Evolutionary conservation across 2,329 filamentous ascomycete genomes (phyloP).

Genomic region (Fusarium duplospermum): DNA sequence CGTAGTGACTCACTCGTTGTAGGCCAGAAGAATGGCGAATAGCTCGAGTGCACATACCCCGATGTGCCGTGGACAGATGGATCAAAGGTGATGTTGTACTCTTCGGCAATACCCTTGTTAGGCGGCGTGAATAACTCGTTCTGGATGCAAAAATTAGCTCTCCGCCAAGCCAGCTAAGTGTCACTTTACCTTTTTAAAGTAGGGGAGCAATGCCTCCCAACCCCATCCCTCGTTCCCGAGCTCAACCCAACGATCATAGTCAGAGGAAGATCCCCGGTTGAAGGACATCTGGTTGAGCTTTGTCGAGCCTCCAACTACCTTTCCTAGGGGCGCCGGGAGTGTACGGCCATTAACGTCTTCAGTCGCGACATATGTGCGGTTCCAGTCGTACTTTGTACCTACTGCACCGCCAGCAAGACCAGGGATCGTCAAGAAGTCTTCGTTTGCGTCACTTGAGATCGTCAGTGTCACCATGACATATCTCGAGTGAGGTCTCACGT

Average conservation of each 20-base stretch:
- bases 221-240: conserved; percentile 59
- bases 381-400: conserved; percentile 42
- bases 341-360: conserved; percentile 25
- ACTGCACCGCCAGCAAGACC: too few relatives aligned
- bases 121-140: conserved; percentile 34
- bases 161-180: accelerated
- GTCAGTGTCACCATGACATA: too few relatives aligned
- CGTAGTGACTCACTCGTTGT: conserved; percentile 28
- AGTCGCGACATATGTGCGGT: conserved; percentile 24
- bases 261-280: conserved; percentile 50
- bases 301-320: conserved; percentile 55
- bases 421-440: too few relatives aligned
- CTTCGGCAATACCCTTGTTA: conserved; percentile 9
- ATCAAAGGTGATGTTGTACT: conserved; percentile 33
- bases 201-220: conserved; percentile 53
- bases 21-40: conserved; percentile 41
- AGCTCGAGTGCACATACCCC: conserved; percentile 32
- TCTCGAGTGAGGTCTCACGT: too few relatives aligned
- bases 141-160: conserved; percentile 1
- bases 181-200: conserved; percentile 55
- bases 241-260: conserved; percentile 59
- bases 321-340: conserved; percentile 38
- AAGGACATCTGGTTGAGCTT: conserved; percentile 56
- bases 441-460: too few relatives aligned
- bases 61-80: conserved; percentile 24